Evolutionary conservation across 257 asterid genomes (phyloP).

Genomic region (Catharanthus roseus): DNA sequence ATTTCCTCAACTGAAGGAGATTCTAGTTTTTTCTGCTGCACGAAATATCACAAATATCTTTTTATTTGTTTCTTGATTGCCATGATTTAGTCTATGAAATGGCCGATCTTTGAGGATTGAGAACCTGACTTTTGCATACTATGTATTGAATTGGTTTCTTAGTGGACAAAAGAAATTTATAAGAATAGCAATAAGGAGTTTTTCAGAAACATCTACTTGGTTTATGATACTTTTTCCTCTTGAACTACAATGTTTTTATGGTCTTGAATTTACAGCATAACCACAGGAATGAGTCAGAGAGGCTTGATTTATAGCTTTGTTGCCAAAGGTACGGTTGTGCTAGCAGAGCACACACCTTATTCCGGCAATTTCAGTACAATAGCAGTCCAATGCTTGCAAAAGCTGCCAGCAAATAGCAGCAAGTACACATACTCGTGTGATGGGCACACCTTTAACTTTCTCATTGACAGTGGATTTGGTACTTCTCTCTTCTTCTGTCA

Average conservation of each 20-base stretch:
- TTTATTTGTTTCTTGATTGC: not conserved
- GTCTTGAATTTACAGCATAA: not conserved
- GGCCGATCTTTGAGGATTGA: not conserved
- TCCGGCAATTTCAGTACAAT: slow-evolving; percentile 98
- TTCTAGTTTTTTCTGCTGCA: not conserved
- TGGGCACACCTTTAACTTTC: slow-evolving; percentile 96
- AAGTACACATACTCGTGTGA: slow-evolving; percentile 97
- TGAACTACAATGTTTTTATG: not conserved
- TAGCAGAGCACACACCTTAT: slow-evolving; percentile 95
- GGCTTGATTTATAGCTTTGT: slow-evolving; percentile 98
- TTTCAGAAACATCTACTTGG: not conserved
- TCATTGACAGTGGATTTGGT: slow-evolving; percentile 86
- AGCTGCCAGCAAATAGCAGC: slow-evolving; percentile 91
- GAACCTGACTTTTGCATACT: not conserved
- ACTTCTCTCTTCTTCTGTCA: slow-evolving; percentile 15
- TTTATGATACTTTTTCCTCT: not conserved
- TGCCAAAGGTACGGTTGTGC: slow-evolving; percentile 90
- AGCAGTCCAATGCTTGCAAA: slow-evolving; percentile 95
- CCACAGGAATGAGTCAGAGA: slow-evolving; percentile 56
- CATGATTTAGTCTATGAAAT: not conserved
- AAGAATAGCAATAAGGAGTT: not conserved
- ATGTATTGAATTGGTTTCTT: not conserved
- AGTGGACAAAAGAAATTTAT: not conserved
- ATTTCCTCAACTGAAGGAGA: not conserved
- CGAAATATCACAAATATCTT: not conserved